Evolutionary conservation across 176 grass and related monocot genomes (phyloP), one percentile per base, ranked within the genome.

Genomic region (Chrysopogon serrulatus): DNA sequence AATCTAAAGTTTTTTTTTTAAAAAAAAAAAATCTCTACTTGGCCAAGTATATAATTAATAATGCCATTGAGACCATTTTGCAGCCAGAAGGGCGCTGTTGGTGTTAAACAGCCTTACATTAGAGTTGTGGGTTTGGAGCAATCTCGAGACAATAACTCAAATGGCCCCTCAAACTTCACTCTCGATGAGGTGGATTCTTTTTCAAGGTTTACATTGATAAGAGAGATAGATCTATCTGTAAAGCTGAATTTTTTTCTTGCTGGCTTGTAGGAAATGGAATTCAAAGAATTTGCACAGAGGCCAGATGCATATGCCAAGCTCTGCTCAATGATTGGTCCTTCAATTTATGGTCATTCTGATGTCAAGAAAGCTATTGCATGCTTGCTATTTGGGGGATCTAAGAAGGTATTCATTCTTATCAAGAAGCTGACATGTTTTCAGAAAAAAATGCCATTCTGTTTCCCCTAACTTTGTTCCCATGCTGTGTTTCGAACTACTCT

Each of bases 41-140:
- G 32, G 9, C 0, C 14, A 23, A 23, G 24, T 65, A 47, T 23
- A 78, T 73, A 12, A 1, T 61, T 83, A 42, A 72, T 59, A 21
- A 32, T 41, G 6, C 57, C 37, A 2, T 33, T 21, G 26, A 48
- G 27, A 71, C 41, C 32, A 65, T 79, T 79, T 82, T 88, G 68
- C 86, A 99, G 92, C 56, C 96, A 99, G 41, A 99, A 90, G 80
- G 43, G 96, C 19, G 89, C 93, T 75, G 89, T 94, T 75, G 96
- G 96, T 59, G 96, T 99, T 82, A 99, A 99, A 66, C 96, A 99
- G 31, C 91, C 96, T 80, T 99, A 99, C 77, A 96, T 99, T 80
- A 95, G 96, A 91, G 83, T 96, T 71, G 96, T 99, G 30, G 93
- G 96, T 27, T 88, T 96, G 70, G 93, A 99, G 77, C 96, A 99